phyloP scores from a whole-genome alignment of 2,329 filamentous ascomycete species.

The Cytospora piceicola region DNA sequence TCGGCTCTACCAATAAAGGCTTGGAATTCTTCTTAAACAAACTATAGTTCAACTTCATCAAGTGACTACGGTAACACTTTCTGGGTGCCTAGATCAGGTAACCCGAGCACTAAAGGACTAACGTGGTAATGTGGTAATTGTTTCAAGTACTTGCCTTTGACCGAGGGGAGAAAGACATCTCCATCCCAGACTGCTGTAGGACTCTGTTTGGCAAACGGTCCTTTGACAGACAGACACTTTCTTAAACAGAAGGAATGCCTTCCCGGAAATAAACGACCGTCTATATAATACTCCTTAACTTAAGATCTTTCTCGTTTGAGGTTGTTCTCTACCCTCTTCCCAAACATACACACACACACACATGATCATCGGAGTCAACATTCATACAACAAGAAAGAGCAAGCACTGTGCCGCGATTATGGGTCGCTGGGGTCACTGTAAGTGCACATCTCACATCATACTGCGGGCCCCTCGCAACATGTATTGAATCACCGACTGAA shows the following conservation, averaged over 20 bases:
- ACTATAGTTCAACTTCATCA: background rate
- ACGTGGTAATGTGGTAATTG: background rate
- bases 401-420: background rate
- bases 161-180: background rate
- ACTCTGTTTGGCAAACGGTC: background rate
- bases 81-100: background rate
- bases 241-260: background rate
- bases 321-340: background rate
- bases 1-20: background rate
- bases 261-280: background rate
- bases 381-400: background rate
- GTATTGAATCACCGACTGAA: background rate
- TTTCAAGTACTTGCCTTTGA: background rate
- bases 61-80: background rate
- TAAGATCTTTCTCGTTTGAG: background rate
- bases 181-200: background rate
- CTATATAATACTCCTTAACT: background rate
- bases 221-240: background rate
- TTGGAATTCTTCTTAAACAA: background rate
- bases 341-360: background rate
- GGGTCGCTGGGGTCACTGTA: conserved; percentile 25
- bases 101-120: background rate
- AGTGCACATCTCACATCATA: background rate
- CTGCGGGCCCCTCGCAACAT: background rate
- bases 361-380: background rate